Conservation (phyloP, 306 rosid species). For the Prunus salicina region DNA sequence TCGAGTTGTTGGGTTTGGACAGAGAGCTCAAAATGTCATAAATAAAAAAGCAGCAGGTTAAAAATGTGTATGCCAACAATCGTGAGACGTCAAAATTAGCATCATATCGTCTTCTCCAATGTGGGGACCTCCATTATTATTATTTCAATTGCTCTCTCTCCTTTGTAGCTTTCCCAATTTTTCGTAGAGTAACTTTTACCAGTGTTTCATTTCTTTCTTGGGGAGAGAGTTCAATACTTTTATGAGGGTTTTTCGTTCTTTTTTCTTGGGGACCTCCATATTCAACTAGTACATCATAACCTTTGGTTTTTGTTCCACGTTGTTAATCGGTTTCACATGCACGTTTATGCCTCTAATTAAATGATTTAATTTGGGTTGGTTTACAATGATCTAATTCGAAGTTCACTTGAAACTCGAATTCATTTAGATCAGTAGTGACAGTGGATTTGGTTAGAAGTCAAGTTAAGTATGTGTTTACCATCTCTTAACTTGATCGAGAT, state of each 20-base stretch:
- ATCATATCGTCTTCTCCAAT: not conserved
- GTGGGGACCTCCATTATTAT: conserved; percentile 8
- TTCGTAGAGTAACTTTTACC: not conserved
- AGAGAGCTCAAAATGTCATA: not conserved
- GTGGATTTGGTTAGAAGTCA: not conserved
- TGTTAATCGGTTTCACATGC: not conserved
- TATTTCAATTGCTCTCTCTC: not conserved
- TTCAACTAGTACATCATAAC: not conserved
- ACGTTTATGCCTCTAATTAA: not conserved
- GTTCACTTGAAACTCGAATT: no score
- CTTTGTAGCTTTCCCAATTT: not conserved
- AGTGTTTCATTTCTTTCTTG: not conserved
- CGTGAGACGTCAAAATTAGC: conserved; percentile 3
- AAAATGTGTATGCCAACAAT: not conserved
- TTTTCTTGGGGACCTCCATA: not conserved
- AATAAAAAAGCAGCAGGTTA: not conserved
- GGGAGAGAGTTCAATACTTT: not conserved
- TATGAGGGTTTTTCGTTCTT: not conserved
- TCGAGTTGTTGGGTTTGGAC: not conserved
- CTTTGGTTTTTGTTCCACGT: not conserved
- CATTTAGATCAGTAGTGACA: not conserved
- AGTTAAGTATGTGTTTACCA: not conserved
- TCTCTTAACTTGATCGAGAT: not conserved
- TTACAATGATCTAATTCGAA: not conserved
- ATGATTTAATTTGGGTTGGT: not conserved